Conservation (phyloP, 768 basidiomycete species). For the Holtermannia corniformis region DNA sequence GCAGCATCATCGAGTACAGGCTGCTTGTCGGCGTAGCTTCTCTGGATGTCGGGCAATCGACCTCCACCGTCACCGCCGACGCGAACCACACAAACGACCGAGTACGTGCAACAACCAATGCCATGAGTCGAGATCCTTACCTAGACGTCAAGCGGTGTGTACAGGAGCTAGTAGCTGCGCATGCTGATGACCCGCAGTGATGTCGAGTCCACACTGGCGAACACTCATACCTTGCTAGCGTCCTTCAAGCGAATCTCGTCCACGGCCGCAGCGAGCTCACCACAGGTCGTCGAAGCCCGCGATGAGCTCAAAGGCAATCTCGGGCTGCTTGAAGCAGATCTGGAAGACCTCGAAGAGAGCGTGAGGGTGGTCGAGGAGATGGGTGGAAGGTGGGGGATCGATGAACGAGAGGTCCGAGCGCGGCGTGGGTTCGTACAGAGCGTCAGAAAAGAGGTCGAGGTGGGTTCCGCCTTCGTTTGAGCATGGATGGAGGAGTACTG, state of each 20-base stretch:
- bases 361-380: slow-evolving; percentile 82
- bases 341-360: slow-evolving; percentile 89
- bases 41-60: too few species aligned
- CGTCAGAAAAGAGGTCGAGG: not conserved
- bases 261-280: slow-evolving; percentile 4
- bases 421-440: slow-evolving; percentile 62
- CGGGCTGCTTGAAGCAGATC: slow-evolving; percentile 67
- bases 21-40: too few species aligned
- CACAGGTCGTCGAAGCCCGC: slow-evolving; percentile 20
- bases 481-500: not conserved
- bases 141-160: slow-evolving; percentile 32
- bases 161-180: not conserved
- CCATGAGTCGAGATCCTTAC: slow-evolving; percentile 35
- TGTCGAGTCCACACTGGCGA: slow-evolving; percentile 21
- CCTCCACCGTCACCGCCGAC: too few species aligned
- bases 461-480: slow-evolving; percentile 29
- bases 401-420: slow-evolving; percentile 63
- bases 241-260: slow-evolving; percentile 3
- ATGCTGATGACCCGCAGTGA: slow-evolving; percentile 13
- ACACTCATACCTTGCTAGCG: slow-evolving; percentile 11
- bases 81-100: not conserved
- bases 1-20: too few species aligned
- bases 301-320: slow-evolving; percentile 66
- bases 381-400: slow-evolving; percentile 77
- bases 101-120: not conserved